Evolutionary conservation across 371 early-diverging fungal genomes (phyloP), one percentile per base, ranked within the genome.

Genomic region (Nematocida displodere): DNA sequence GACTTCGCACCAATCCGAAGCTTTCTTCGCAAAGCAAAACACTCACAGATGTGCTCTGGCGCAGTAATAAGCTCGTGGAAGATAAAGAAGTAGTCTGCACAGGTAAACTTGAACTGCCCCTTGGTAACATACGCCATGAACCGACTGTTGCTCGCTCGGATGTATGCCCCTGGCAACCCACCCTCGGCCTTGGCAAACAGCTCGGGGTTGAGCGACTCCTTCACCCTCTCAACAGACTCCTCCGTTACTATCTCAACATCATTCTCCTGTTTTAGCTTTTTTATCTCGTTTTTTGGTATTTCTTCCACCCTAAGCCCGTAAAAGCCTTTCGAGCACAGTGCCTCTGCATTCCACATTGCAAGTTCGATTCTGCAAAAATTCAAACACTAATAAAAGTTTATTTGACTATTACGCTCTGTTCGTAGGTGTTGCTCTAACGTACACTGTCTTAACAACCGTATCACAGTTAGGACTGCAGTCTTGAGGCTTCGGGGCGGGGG

Each of bases 261-360:
- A 42, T n/a, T 39, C 22, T n/a, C 13, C 7, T 66, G 28, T 40
- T 3, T n/a, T 7, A 54, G 29, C 11, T 3, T 5, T 11, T 7
- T 44, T 50, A 40, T 66, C 33, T 66, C 31, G 26, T 66, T 53
- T 54, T 67, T 62, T 20, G 13, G 20, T 5, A 67, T 13, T 17
- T 59, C 59, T 58, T 56, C 34, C 34, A 58, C n/a, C 13, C 17
- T 8, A n/a, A 67, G 36, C 54, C 68, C 68, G 46, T 67, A 67
- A 46, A 67, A 67, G 44, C 68, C 68, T 67, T 55, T 47, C 34
- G 22, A n/a, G 61, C 68, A 67, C 33, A 67, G 39, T 44, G 54
- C 54, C 29, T 67, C 59, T 47, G 33, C 33, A n/a, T 13, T 47
- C 47, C 28, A n/a, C 66, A 66, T 66, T 33, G n/a, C 65, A 20